Percentiles rank a stretch among this genome's conserved stretches.
phyloP scores from a whole-genome alignment of 106 monocot genomes.

The Acanthochlamys bracteata region DNA sequence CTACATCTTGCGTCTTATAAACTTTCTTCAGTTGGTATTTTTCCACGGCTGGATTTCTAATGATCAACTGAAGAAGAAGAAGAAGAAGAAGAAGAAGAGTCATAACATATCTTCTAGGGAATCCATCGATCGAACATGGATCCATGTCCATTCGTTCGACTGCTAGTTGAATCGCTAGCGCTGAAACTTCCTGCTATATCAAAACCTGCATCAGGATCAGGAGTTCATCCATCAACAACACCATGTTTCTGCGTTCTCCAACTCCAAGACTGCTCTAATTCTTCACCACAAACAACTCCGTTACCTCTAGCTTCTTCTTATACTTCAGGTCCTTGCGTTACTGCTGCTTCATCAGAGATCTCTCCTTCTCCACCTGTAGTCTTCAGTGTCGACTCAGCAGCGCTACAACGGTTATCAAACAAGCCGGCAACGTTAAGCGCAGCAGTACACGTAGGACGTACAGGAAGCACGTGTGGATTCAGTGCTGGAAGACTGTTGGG shows the following conservation, averaged over 20 bases:
- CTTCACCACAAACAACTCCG: conserved; percentile 16
- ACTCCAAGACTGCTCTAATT: conserved; percentile 20
- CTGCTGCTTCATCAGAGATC: neutral
- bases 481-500: conserved; percentile 30
- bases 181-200: conserved; percentile 44
- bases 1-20: no score
- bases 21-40: no score
- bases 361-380: conserved; percentile 15
- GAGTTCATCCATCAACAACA: conserved; percentile 50
- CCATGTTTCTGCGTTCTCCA: conserved; percentile 52
- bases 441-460: conserved; percentile 31
- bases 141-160: conserved; percentile 63
- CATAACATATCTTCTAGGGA: no score
- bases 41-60: no score
- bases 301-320: conserved; percentile 12
- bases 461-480: conserved; percentile 33
- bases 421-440: conserved; percentile 22
- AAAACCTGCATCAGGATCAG: conserved; percentile 20
- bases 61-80: no score
- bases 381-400: conserved; percentile 23
- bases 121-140: no score
- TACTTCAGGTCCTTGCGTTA: neutral
- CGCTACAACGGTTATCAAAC: conserved; percentile 16
- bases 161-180: conserved; percentile 57
- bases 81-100: no score